Evolutionary conservation across 2,329 filamentous ascomycete genomes (phyloP), one percentile per base, ranked within the genome.

Genomic region (Mycogone perniciosa): DNA sequence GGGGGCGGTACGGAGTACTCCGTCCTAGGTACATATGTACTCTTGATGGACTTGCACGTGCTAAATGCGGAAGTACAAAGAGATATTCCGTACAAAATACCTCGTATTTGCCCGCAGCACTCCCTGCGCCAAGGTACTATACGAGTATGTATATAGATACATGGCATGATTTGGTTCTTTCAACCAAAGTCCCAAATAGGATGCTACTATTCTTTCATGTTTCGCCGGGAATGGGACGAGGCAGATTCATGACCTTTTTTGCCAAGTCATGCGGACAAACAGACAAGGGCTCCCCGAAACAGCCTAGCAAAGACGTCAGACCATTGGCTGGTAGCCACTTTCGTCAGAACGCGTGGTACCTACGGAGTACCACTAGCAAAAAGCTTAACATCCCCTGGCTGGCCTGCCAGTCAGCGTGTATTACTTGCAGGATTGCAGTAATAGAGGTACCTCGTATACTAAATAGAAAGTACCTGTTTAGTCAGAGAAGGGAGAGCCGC

Each of bases 301-400:
- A 41, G 40, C 39, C 46, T 49, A 35, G 35, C 34, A 46, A 27
- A 37, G 48, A 51, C 38, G 48, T 51, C 48, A 51, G 48, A 51
- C 46, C 48, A 35, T 43, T 51, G 39, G 48, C 48, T 42, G 48
- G 30, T 46, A 37, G 48, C 42, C 48, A 42, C 40, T 8, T 35
- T 8, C 20, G 20, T 20, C 3, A 35, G 33, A 11, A 11, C 48
- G 42, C 34, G 35, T 41, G 31, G 30, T 30, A 35, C n/a, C n/a
- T n/a, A n/a, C 29, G 38, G 10, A 13, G 30, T 37, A 37, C 46
- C 46, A 38, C 31, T 38, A 40, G 43, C 34, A 46, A 46, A 48
- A 51, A 51, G 48, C 48, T 51, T 51, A 51, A 51, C 44, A 42
- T 41, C 35, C 35, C 43, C 43, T 46, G 30, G 30, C 42, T 35